Evolutionary conservation across 495 filamentous ascomycete species (phyloP).

Genomic region (Aspergillus conjunctus): DNA sequence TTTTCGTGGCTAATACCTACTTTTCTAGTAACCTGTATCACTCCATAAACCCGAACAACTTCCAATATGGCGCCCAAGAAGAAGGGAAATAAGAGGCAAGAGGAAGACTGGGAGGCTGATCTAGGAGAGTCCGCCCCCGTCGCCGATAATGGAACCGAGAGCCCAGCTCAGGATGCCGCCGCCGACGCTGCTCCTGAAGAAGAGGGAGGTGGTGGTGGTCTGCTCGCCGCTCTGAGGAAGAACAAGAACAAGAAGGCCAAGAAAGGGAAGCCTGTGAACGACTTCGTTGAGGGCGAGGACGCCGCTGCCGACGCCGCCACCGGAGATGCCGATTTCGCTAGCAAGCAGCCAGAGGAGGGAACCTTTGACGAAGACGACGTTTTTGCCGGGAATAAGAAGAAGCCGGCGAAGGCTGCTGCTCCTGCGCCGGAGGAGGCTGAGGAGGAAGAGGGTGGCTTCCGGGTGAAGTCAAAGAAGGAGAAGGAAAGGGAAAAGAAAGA

Average conservation of each 20-base stretch:
- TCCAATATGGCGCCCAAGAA: conserved; percentile 80
- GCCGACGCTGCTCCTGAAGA: conserved; percentile 48
- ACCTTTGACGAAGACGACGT: conserved; percentile 82
- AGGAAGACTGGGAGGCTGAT: conserved; percentile 97
- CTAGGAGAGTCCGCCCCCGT: conserved; percentile 73
- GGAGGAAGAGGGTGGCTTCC: conserved; percentile 62
- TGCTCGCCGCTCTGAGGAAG: conserved; percentile 87
- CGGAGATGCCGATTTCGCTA: conserved; percentile 51
- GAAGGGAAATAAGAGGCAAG: conserved; percentile 83
- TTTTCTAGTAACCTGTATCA: too few species aligned
- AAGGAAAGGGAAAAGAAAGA: conserved; percentile 96
- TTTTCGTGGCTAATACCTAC: not conserved
- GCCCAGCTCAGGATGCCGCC: conserved; percentile 41
- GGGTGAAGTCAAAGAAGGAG: conserved; percentile 89
- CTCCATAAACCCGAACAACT: too few species aligned
- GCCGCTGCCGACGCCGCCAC: conserved; percentile 49
- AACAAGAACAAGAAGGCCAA: conserved; percentile 89
- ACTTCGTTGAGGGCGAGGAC: conserved; percentile 75
- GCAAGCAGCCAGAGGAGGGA: conserved; percentile 82
- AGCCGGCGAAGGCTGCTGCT: conserved; percentile 53
- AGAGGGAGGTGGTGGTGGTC: conserved; percentile 58
- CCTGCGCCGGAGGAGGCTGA: conserved; percentile 35
- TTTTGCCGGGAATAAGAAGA: conserved; percentile 68
- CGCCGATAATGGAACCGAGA: conserved; percentile 50
- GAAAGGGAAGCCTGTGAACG: conserved; percentile 75